phyloP scores from a whole-genome alignment of 495 filamentous ascomycete genomes.

The Elasticomyces elasticus region DNA sequence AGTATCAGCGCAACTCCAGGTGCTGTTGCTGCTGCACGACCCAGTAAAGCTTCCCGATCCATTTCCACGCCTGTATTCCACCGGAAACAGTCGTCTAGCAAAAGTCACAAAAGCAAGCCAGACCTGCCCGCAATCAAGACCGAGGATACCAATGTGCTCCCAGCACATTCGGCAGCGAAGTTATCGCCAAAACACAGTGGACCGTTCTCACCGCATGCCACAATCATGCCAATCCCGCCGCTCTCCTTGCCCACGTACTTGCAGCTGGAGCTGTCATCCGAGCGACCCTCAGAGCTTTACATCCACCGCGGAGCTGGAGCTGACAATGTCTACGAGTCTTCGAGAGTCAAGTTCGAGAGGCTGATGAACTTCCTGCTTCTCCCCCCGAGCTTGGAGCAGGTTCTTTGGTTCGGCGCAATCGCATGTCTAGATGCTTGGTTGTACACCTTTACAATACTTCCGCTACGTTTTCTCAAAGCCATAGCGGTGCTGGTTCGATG shows the following conservation, averaged over 20 bases:
- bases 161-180: neutral
- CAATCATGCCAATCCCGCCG: slow-evolving; percentile 68
- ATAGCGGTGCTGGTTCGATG: slow-evolving; percentile 63
- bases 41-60: slow-evolving; percentile 25
- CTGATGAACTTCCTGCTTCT: slow-evolving; percentile 82
- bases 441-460: slow-evolving; percentile 88
- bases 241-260: slow-evolving; percentile 80
- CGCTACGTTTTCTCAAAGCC: slow-evolving; percentile 80
- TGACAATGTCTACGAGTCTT: slow-evolving; percentile 88
- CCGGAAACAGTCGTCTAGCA: slow-evolving; percentile 31
- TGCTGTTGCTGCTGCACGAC: slow-evolving; percentile 21
- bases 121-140: slow-evolving; percentile 14
- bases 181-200: slow-evolving; percentile 14
- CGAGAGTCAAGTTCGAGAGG: slow-evolving; percentile 88
- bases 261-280: slow-evolving; percentile 75
- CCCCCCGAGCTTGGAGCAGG: slow-evolving; percentile 71
- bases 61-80: slow-evolving; percentile 33
- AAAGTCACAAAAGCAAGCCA: slow-evolving; percentile 13
- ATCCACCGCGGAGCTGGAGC: slow-evolving; percentile 63
- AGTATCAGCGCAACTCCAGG: slow-evolving; percentile 16
- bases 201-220: slow-evolving; percentile 54
- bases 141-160: slow-evolving; percentile 1
- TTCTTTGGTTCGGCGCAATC: slow-evolving; percentile 75
- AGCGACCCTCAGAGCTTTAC: slow-evolving; percentile 74
- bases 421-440: slow-evolving; percentile 97